Evolutionary conservation across 139 green algal species (phyloP).

Genomic region (Tetradesmus obliquus): DNA sequence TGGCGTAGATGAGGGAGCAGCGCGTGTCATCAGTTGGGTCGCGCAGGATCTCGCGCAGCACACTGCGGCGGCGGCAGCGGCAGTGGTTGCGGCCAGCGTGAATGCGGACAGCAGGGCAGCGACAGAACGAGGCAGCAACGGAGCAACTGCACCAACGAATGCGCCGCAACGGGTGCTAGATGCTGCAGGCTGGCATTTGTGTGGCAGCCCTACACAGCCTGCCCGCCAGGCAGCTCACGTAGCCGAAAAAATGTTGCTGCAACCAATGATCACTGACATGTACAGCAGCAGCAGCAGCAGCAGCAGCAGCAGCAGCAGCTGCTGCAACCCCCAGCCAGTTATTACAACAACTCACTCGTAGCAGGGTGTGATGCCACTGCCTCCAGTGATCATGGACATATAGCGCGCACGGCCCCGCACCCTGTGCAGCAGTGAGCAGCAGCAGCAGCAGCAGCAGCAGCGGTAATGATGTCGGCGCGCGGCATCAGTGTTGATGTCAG

Average conservation of each 20-base stretch:
- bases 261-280: background rate
- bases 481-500: too few species aligned
- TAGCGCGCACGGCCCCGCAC: constrained; percentile 49
- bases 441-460: background rate
- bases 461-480: too few species aligned
- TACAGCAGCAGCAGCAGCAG: background rate
- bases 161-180: too few species aligned
- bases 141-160: background rate
- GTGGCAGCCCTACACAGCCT: too few species aligned
- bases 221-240: too few species aligned
- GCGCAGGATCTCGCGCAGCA: constrained; percentile 79
- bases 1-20: constrained; percentile 92
- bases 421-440: background rate
- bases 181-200: too few species aligned
- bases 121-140: background rate
- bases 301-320: background rate
- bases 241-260: too few species aligned
- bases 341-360: background rate
- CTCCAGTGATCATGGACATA: constrained; percentile 94
- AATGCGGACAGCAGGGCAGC: background rate
- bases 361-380: constrained; percentile 68
- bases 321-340: background rate
- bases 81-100: constrained; percentile 70
- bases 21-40: constrained; percentile 84
- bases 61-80: background rate